Evolutionary conservation across 768 basidiomycete species (phyloP), one percentile per base, ranked within the genome.

Genomic region (Lentinula edodes): DNA sequence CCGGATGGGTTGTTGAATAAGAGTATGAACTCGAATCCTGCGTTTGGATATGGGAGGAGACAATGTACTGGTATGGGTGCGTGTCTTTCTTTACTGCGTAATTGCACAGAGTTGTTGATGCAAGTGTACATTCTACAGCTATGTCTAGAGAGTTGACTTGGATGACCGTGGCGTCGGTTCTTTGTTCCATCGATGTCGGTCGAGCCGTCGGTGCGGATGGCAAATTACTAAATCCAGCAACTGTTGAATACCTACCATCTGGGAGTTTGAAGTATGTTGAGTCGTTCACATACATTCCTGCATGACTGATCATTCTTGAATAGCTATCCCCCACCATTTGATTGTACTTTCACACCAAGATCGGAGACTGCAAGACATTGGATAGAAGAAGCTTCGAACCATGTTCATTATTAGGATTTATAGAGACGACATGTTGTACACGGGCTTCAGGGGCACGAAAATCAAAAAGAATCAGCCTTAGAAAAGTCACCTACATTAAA

Each of bases 41-140:
- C 60, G 1, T 67, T 66, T 23, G 67, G 65, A 5, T 68, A 66
- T 48, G 67, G 67, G 7, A 52, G 65, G 35, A 62, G 65, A 32
- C 57, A 58, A 18, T 58, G 57, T 46, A 39, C 57, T 34, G 57
- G 57, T 18, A 52, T 52, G 51, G 51, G 39, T 55, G 4, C n/a
- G 23, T 23, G 42, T 58, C 45, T 48, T 34, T 28, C 2, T 3
- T 3, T 28, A 1, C 28, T 28, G 28, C 28, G 3, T 3, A 28
- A 28, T 28, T 28, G 28, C 28, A 1, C 28, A 28, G 3, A 3
- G 28, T 28, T 28, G 28, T 28, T 28, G 2, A 28, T 28, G 28
- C 28, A 28, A 28, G 28, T 28, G 28, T 28, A n/a, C 16, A 7
- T 45, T 45, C 7, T 45, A 45, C n/a, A 45, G 43, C 43, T 45